Evolutionary conservation across 2,329 filamentous ascomycete genomes (phyloP), one percentile per base, ranked within the genome.

Genomic region (Ophiosphaerella narmari): DNA sequence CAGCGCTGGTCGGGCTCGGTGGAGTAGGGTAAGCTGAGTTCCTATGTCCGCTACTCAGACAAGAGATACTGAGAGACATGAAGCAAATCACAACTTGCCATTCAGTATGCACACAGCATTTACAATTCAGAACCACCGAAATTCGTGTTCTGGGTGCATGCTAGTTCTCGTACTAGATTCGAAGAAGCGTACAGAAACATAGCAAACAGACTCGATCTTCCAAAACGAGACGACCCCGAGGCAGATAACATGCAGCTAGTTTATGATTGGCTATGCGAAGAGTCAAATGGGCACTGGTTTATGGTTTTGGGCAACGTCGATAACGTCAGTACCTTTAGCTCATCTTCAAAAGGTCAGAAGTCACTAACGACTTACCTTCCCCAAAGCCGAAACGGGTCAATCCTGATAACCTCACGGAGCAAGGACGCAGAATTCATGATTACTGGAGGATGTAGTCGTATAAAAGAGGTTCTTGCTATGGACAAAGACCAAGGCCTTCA

Each of bases 131-230:
- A 45, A 13, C 60, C 60, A 12, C 14, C 54, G 3, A 62, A 38
- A 3, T 65, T 47, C 21, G 55, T 69, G 1, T 63, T 71, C 47
- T 72, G 67, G 67, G 43, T 71, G 3, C 46, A 65, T 41, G 67
- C 66, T 1, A 57, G 59, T 43, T 52, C 34, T 18, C 13, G 21
- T n/a, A 41, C 59, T 8, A 43, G 54, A 9, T 51, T 62, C 36
- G 48, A 63, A 31, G 9, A 55, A 48, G 48, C 39, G n/a, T 57
- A 52, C 26, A 14, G 46, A 46, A 44, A 48, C 18, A 52, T 63
- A 21, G 58, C 59, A 12, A 39, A 57, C 35, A 29, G 14, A 18
- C 35, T 60, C 9, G 37, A 52, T 40, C 40, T 60, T 7, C 39
- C 48, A 33, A 44, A 45, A 12, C 40, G 54, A 14, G n/a, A 50